Evolutionary conservation across 2,329 filamentous ascomycete genomes (phyloP).

Genomic region (Aureobasidium subglaciale): DNA sequence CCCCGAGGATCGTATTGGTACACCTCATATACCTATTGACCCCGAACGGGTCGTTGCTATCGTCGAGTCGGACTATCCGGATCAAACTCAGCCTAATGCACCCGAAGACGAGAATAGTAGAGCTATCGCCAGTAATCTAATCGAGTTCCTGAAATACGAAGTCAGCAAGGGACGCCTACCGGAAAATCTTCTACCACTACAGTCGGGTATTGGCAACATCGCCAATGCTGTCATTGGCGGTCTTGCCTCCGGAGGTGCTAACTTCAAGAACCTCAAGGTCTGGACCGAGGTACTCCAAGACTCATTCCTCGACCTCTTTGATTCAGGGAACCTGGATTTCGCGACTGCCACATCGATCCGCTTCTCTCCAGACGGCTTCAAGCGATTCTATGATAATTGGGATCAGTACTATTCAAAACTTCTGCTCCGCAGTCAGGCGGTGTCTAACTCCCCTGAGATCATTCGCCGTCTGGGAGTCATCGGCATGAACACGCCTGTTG

Average conservation of each 20-base stretch:
- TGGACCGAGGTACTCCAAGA: constrained; percentile 94
- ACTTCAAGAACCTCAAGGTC: constrained; percentile 82
- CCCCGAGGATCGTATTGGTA: constrained; percentile 80
- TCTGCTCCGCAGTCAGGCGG: constrained; percentile 77
- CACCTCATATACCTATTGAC: constrained; percentile 74
- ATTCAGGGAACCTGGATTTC: constrained; percentile 79
- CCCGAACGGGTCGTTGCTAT: constrained; percentile 78
- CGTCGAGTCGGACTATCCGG: constrained; percentile 77
- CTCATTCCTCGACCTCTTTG: constrained; percentile 87
- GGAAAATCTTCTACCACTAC: constrained; percentile 67
- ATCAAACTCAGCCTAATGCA: constrained; percentile 66
- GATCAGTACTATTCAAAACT: constrained; percentile 73
- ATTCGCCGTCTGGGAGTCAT: constrained; percentile 82
- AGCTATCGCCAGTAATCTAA: constrained; percentile 70
- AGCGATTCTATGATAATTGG: constrained; percentile 84
- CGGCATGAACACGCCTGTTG: constrained; percentile 91
- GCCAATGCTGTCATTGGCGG: constrained; percentile 87
- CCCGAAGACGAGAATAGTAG: constrained; percentile 66
- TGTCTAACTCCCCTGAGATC: constrained; percentile 85
- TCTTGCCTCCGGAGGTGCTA: constrained; percentile 61
- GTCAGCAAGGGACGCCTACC: constrained; percentile 72
- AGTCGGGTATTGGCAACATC: constrained; percentile 88
- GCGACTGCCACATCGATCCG: constrained; percentile 84
- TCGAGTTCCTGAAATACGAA: constrained; percentile 82
- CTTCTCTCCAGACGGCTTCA: constrained; percentile 85